Evolutionary conservation across 371 early-diverging fungal species (phyloP).

Genomic region (Mortierella sp.): DNA sequence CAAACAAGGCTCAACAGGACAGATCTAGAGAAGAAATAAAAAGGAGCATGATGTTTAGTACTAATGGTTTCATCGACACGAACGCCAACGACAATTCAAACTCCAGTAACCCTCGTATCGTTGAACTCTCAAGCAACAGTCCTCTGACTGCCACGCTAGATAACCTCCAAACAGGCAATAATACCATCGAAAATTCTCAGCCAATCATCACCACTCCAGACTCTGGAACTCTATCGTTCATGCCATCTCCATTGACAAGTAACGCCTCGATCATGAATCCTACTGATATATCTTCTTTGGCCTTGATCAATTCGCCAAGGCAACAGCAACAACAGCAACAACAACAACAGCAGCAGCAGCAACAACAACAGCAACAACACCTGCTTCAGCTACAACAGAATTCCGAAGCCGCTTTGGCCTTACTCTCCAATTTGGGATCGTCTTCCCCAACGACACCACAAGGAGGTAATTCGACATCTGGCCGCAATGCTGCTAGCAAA

Average conservation of each 20-base stretch:
- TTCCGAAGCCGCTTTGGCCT: constrained; percentile 22
- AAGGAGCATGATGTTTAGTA: constrained; percentile 19
- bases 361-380: not conserved
- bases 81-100: not conserved
- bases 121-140: constrained; percentile 30
- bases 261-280: constrained; percentile 7
- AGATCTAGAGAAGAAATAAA: not conserved
- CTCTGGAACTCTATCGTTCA: constrained; percentile 5
- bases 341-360: constrained; percentile 25
- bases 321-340: constrained; percentile 14
- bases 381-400: constrained; percentile 19
- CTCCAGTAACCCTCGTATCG: constrained; percentile 26
- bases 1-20: not conserved
- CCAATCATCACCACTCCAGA: constrained; percentile 27
- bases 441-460: not conserved
- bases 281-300: constrained; percentile 9
- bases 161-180: constrained; percentile 4
- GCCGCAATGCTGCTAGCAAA: constrained; percentile 1
- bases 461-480: not conserved
- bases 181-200: not conserved
- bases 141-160: constrained; percentile 11
- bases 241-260: constrained; percentile 13
- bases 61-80: constrained; percentile 18
- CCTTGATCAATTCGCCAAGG: constrained; percentile 14
- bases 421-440: constrained; percentile 19